Percentiles rank a stretch among this genome's conserved stretches.
These are phyloP conservation scores for Populus hybrid DNA, from an alignment of 441 rosid species.

Conservation along the genomic window DNA sequence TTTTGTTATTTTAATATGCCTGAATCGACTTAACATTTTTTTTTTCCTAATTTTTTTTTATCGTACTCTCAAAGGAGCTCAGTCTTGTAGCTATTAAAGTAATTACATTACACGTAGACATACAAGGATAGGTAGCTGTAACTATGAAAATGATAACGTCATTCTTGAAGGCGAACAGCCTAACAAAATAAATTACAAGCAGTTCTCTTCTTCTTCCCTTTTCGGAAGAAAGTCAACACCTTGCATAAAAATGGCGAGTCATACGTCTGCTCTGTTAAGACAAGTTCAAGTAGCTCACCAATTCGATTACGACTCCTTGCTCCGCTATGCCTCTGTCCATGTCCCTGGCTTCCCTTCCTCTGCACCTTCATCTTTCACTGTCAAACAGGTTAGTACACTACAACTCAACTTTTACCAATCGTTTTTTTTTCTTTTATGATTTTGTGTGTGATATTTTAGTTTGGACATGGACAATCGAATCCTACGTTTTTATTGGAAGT, in stretches of 20 bases:
- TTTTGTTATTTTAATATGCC: no score
- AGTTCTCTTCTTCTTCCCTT: no score
- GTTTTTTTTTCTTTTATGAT: neutral
- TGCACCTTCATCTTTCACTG: slow-evolving; percentile 13
- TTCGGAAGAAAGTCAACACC: no score
- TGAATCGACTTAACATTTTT: no score
- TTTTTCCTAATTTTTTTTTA: no score
- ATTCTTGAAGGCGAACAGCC: no score
- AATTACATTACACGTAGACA: no score
- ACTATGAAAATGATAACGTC: no score
- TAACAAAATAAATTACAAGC: no score
- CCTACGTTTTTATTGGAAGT: slow-evolving; percentile 79
- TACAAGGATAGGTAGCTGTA: no score
- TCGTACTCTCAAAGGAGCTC: no score
- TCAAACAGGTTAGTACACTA: slow-evolving; percentile 45
- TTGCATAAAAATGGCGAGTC: slow-evolving; percentile 40
- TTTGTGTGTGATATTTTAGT: slow-evolving; percentile 32
- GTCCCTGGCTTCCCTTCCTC: slow-evolving; percentile 62
- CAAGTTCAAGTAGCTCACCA: slow-evolving; percentile 47
- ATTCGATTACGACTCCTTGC: slow-evolving; percentile 63
- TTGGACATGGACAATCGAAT: slow-evolving; percentile 95
- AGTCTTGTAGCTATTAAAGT: no score
- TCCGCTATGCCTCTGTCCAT: slow-evolving; percentile 52
- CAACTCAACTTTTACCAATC: neutral
- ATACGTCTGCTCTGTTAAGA: slow-evolving; percentile 52